A percentile compares a stretch with the other conserved stretches of the same genome.
Evolutionary conservation across 1,139 yeast genomes (phyloP).

Genomic region (Geotrichum phurueaensis): DNA sequence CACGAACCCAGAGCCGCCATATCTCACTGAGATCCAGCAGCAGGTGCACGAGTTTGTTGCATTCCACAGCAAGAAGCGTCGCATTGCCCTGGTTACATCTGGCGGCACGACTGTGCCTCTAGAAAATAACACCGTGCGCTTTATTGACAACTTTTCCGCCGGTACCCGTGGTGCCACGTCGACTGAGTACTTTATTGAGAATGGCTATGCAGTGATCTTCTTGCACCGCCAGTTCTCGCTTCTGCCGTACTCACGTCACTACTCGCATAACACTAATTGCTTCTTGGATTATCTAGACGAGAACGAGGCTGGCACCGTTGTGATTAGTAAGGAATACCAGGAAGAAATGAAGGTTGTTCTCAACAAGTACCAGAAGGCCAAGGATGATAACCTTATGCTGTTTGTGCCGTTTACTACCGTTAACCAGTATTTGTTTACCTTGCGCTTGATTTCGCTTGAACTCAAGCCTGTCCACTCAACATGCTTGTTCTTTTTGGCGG

Average conservation of each 20-base stretch:
- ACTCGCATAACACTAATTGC: conserved; percentile 60
- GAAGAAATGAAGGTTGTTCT: conserved; percentile 59
- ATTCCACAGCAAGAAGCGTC: conserved; percentile 38
- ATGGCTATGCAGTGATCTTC: conserved; percentile 87
- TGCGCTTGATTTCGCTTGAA: conserved; percentile 59
- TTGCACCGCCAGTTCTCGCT: conserved; percentile 87
- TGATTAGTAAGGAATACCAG: conserved; percentile 55
- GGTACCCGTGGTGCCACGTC: conserved; percentile 97
- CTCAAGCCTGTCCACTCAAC: conserved; percentile 42
- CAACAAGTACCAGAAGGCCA: conserved; percentile 57
- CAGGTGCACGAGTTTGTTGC: conserved; percentile 58
- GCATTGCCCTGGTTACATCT: conserved; percentile 76
- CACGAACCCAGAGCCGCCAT: conserved; percentile 65
- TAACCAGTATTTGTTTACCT: conserved; percentile 82
- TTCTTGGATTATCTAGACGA: conserved; percentile 71
- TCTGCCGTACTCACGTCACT: conserved; percentile 85
- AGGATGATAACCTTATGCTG: conserved; percentile 53
- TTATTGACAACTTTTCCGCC: conserved; percentile 94
- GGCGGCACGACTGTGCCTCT: conserved; percentile 99
- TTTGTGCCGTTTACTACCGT: conserved; percentile 90
- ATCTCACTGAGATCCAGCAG: conserved; percentile 54
- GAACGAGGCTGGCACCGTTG: conserved; percentile 31
- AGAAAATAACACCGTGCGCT: conserved; percentile 92
- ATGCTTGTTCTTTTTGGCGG: conserved; percentile 74
- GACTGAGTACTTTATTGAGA: conserved; percentile 81